Evolutionary conservation across 176 grass and related monocot genomes (phyloP).

Genomic region (Carex littledalei): DNA sequence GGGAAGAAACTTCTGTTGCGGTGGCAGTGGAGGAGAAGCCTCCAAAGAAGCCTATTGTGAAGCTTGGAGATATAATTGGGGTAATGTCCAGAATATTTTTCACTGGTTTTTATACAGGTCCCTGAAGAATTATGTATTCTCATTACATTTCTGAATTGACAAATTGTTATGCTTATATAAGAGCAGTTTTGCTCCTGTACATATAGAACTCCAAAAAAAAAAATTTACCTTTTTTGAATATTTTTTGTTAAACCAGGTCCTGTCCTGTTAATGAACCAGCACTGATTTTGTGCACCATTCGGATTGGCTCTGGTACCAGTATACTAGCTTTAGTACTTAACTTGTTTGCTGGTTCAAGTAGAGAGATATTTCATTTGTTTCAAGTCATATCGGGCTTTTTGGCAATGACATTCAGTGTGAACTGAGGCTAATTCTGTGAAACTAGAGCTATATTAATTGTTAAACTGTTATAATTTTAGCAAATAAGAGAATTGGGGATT

Average conservation of each 20-base stretch:
- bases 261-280: not conserved
- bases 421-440: too few species aligned
- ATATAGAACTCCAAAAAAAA: not conserved
- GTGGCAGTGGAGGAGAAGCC: slow-evolving; percentile 32
- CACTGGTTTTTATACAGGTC: not conserved
- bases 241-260: not conserved
- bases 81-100: slow-evolving; percentile 24
- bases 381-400: not conserved
- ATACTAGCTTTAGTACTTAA: not conserved
- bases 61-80: slow-evolving; percentile 91
- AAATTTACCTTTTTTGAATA: not conserved
- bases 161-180: not conserved
- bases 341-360: not conserved
- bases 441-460: not conserved
- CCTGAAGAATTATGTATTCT: slow-evolving; percentile 16
- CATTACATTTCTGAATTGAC: not conserved
- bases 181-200: not conserved
- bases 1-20: not conserved
- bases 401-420: not conserved
- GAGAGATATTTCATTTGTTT: not conserved
- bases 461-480: not conserved
- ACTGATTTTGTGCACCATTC: not conserved
- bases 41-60: slow-evolving; percentile 45
- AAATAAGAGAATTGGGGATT: not conserved
- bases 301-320: not conserved